phyloP scores from a whole-genome alignment of 306 rosid genomes.

The Dalbergia oliveri region DNA sequence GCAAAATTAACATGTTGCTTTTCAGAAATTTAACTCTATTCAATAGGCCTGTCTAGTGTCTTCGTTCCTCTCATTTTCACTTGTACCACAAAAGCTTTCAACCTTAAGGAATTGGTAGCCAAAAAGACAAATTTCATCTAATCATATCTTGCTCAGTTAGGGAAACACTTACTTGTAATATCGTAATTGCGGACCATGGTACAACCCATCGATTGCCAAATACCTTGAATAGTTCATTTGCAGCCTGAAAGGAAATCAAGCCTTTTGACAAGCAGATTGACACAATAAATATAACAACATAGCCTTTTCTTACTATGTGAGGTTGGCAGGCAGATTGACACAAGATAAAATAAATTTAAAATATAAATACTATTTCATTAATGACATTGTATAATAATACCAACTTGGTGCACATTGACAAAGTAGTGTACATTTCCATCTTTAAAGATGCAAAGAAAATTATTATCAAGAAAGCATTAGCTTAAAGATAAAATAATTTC shows the following conservation, averaged over 20 bases:
- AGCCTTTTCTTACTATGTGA: slow-evolving; percentile 9
- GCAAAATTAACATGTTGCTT: slow-evolving; percentile 18
- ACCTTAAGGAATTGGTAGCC: not conserved
- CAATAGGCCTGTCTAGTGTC: slow-evolving; percentile 8
- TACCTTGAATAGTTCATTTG: slow-evolving; percentile 58
- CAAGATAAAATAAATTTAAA: slow-evolving; percentile 1
- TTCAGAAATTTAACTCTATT: slow-evolving; percentile 5
- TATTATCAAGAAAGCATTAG: slow-evolving; percentile 8
- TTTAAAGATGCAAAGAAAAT: slow-evolving; percentile 34
- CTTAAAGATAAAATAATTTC: slow-evolving; percentile 2
- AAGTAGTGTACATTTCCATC: slow-evolving; percentile 17
- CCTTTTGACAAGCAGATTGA: slow-evolving; percentile 31
- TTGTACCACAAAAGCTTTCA: slow-evolving; percentile 30
- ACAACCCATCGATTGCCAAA: slow-evolving; percentile 83
- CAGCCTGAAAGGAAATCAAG: slow-evolving; percentile 61
- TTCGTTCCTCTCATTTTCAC: slow-evolving; percentile 18
- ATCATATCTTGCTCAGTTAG: slow-evolving; percentile 25
- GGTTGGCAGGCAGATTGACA: slow-evolving; percentile 14
- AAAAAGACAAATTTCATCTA: not conserved
- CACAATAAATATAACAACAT: slow-evolving; percentile 1
- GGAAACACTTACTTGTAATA: slow-evolving; percentile 71
- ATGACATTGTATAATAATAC: slow-evolving; percentile 18
- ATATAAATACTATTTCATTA: slow-evolving; percentile 26
- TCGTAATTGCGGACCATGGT: slow-evolving; percentile 92
- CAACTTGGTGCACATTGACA: slow-evolving; percentile 15